Conservation (phyloP, 305 asterid species). For the Rubia balearica region DNA sequence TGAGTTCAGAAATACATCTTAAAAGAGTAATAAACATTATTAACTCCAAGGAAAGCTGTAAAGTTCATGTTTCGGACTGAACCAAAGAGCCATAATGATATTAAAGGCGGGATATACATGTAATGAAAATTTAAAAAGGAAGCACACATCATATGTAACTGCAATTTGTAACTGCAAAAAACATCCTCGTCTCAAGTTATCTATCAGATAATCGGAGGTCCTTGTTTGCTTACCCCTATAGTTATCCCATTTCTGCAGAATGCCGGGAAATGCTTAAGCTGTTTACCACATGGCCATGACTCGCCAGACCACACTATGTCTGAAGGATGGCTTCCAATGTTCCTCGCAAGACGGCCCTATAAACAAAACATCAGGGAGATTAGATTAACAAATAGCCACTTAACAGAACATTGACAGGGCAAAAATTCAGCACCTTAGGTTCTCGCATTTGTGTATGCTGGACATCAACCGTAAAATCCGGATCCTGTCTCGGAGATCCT, state of each 20-base stretch:
- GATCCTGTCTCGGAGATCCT: slow-evolving; percentile 65
- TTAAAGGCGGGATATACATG: background rate
- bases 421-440: slow-evolving; percentile 46
- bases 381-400: background rate
- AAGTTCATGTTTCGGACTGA: background rate
- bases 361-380: slow-evolving; percentile 14
- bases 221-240: slow-evolving; percentile 59
- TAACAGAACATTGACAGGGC: slow-evolving; percentile 7
- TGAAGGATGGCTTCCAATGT: slow-evolving; percentile 47
- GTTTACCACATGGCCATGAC: slow-evolving; percentile 88
- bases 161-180: background rate
- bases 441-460: slow-evolving; percentile 42
- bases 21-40: background rate
- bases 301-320: slow-evolving; percentile 88
- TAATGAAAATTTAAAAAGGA: slow-evolving; percentile 1
- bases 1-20: background rate
- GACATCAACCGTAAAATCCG: slow-evolving; percentile 35
- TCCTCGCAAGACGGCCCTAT: slow-evolving; percentile 61
- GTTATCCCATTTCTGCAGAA: slow-evolving; percentile 80
- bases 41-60: background rate
- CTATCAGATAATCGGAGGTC: background rate
- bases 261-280: slow-evolving; percentile 83
- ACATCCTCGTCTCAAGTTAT: background rate
- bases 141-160: background rate
- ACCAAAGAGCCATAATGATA: background rate